A percentile compares a stretch with the other conserved stretches of the same genome.
Evolutionary conservation across 164 flowering plant genomes (phyloP).

Genomic region (Chimonanthus salicifolius): DNA sequence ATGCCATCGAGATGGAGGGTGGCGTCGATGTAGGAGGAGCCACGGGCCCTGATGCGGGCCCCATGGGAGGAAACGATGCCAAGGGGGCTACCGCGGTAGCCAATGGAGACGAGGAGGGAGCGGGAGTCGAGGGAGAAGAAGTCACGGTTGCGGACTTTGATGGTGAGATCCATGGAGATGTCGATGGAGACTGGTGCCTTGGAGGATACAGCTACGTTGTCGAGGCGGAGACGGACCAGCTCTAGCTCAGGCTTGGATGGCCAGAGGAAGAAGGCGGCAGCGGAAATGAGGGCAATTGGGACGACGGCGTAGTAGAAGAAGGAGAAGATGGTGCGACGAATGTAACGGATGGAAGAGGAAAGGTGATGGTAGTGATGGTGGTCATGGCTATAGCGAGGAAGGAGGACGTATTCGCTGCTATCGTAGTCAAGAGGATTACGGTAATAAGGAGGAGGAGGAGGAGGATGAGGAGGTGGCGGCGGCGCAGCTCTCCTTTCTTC

Average conservation of each 20-base stretch:
- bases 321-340: conserved; percentile 6
- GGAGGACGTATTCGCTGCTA: conserved; percentile 24
- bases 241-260: conserved; percentile 63
- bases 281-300: conserved; percentile 29
- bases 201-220: conserved; percentile 30
- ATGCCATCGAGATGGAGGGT: conserved; percentile 54
- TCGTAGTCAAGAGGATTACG: no score
- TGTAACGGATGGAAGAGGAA: conserved; percentile 2
- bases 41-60: conserved; percentile 47
- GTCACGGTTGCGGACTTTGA: conserved; percentile 51
- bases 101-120: conserved; percentile 41
- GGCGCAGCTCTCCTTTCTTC: not conserved
- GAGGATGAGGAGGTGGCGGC: not conserved
- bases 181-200: conserved; percentile 35
- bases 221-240: conserved; percentile 42
- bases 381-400: conserved; percentile 8
- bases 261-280: conserved; percentile 44
- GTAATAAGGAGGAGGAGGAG: conserved; percentile 10
- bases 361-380: conserved; percentile 1
- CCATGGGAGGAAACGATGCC: conserved; percentile 55
- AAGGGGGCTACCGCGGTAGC: conserved; percentile 57
- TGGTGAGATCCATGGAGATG: conserved; percentile 37
- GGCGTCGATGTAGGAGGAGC: conserved; percentile 54
- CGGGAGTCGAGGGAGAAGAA: conserved; percentile 55
- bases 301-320: conserved; percentile 12